Evolutionary conservation across 345 rosid species (phyloP), one percentile per base, ranked within the genome.

Genomic region (Populus tremula): DNA sequence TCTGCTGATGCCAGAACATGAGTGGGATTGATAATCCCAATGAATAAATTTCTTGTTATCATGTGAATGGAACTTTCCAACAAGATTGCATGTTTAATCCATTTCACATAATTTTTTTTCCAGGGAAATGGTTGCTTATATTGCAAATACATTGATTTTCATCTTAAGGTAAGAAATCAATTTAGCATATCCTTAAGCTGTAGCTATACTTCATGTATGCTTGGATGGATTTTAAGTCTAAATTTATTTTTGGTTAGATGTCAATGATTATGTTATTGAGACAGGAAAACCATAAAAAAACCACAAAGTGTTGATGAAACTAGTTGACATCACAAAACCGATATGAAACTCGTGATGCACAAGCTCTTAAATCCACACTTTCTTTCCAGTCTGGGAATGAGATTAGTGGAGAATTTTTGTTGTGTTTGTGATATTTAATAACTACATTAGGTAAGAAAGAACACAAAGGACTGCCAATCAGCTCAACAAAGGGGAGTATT

Each of bases 61-160:
- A 10, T 35, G 71, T 10, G 35, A 38, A 16, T 4, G 66, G 18
- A 16, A 53, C 16, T 53, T 72, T 38, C 31, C 62, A 31, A 21
- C 53, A 68, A 65, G 49, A 6, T 43, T 75, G 65, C 8, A 50
- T 27, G 10, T 49, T 18, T 76, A 53, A 76, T 76, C 68, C 53
- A 38, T 69, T 59, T 65, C 27, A 61, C 31, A 47, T 8, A 70
- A 14, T 12, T 43, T 74, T 61, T 66, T 59, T 76, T 79, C 76
- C 92, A 95, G 98, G 99, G 97, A 91, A 87, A 95, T 95, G 98
- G 89, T 95, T 74, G 93, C 98, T 47, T 95, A 95, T 76, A 95
- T 95, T 85, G 99, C 99, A 72, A 95, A 95, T 88, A 95, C 99
- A 56, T 80, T 93, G 76, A 93, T 95, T 72, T 95, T 95, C 84